Evolutionary conservation across 2,329 filamentous ascomycete species (phyloP), one percentile per base, ranked within the genome.

Genomic region (Calonectria pseudoreteaudii): DNA sequence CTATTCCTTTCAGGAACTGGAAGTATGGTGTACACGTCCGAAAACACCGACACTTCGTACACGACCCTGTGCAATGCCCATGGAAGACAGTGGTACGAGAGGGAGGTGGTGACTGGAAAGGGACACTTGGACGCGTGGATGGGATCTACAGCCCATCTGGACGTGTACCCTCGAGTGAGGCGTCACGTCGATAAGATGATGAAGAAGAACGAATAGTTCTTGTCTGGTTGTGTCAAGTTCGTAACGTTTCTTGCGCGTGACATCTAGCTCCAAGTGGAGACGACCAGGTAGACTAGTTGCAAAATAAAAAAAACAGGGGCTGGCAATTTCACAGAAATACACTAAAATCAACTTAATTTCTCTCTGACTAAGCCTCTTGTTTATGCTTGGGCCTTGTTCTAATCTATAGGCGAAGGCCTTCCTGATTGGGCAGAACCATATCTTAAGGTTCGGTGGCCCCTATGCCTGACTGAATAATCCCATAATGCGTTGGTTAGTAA

Each of bases 81-180:
- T 49, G 78, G 80, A 1, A 74, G 74, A 5, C 52, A 76, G 13
- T 80, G 74, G 74, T 80, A 81, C 53, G 77, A 81, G 73, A 70
- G 79, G 10, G 78, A 81, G 71, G 71, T 81, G 7, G 78, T 81
- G 36, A 47, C 65, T 11, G 76, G 72, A 18, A 76, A 76, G 30
- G 80, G 80, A 11, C 79, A 81, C 49, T 31, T 81, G 31, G 79
- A 81, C 52, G 73, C 73, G n/a, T 81, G 80, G 80, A 81, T 81
- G 76, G 78, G 80, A 14, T 47, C 77, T 0, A 73, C 53, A 3
- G 73, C 79, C 2, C 70, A 75, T 36, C 44, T 70, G 53, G 78
- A 79, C 30, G 76, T 81, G 1, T 81, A 75, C 66, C 79, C 79
- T 11, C 58, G 69, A n/a, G 74, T 80, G 26, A 34, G 49, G 58